Percentiles rank a stretch among this genome's conserved stretches.
Evolutionary conservation across 805 yeast species (phyloP).

Genomic region (Saturnispora serradocipensis): DNA sequence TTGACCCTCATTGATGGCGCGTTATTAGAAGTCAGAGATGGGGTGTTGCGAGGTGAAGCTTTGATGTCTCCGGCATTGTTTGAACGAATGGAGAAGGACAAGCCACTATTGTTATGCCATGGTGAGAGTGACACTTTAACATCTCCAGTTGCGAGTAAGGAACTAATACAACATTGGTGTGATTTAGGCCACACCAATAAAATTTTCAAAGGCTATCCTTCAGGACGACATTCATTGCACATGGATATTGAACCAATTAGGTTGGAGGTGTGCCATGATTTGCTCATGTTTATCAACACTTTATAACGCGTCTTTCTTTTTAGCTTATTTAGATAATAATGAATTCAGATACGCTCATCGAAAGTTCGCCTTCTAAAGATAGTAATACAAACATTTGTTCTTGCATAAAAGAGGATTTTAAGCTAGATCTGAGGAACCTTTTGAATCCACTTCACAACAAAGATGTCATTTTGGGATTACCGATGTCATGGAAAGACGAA

Average conservation of each 20-base stretch:
- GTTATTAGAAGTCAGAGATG: slow-evolving; percentile 46
- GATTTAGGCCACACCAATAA: slow-evolving; percentile 23
- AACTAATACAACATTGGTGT: slow-evolving; percentile 30
- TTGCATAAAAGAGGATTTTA: background rate
- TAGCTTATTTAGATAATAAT: background rate
- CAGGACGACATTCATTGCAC: slow-evolving; percentile 37
- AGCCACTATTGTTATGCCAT: slow-evolving; percentile 49
- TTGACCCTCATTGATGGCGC: slow-evolving; percentile 41
- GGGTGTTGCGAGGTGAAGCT: slow-evolving; percentile 49
- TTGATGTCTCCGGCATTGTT: slow-evolving; percentile 33
- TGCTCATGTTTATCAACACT: slow-evolving; percentile 33
- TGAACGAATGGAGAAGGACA: slow-evolving; percentile 28
- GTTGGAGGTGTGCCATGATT: slow-evolving; percentile 23
- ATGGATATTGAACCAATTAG: slow-evolving; percentile 38
- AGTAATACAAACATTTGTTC: background rate
- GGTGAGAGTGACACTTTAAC: slow-evolving; percentile 59
- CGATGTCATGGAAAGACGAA: background rate
- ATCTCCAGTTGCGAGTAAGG: slow-evolving; percentile 37
- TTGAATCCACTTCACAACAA: background rate
- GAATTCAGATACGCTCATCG: slow-evolving; percentile 8
- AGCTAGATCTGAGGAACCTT: background rate
- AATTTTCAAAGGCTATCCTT: slow-evolving; percentile 13
- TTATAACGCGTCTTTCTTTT: background rate
- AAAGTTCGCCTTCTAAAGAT: slow-evolving; percentile 4
- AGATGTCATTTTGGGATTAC: background rate